Percentiles rank a stretch among this genome's conserved stretches.
Conservation (phyloP, 208 protist genomes). For the Leishmania major region DNA sequence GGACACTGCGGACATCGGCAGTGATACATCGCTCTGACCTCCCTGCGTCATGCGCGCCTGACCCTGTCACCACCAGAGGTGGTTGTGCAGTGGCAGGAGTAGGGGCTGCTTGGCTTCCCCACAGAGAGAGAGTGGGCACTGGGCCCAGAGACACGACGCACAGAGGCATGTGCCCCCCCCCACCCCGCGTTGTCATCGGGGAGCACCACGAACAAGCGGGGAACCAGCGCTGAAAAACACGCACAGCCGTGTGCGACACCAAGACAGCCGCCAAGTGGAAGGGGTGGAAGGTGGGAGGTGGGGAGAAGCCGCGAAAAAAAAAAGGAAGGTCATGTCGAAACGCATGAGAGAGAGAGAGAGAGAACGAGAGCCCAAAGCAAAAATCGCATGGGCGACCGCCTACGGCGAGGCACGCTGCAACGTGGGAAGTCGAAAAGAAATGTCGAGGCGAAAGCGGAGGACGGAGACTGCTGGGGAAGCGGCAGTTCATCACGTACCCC, state of each 20-base stretch:
- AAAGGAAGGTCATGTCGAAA: not conserved
- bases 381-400: not conserved
- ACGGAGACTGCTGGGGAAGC: not conserved
- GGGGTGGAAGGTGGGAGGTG: too few relatives aligned
- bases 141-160: not conserved
- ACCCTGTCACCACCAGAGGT: not conserved
- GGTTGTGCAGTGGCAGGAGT: not conserved
- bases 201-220: not conserved
- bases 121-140: not conserved
- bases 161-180: not conserved
- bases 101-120: not conserved
- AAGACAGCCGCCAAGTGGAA: not conserved
- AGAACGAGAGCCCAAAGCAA: not conserved
- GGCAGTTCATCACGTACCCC: not conserved
- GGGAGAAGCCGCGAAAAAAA: not conserved
- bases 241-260: not conserved
- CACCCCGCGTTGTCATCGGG: not conserved
- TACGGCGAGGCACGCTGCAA: not conserved
- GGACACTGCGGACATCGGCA: not conserved
- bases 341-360: too few relatives aligned
- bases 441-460: not conserved
- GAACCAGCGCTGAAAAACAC: not conserved
- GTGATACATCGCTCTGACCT: not conserved
- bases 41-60: not conserved
- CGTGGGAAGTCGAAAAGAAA: conserved; percentile 8